Evolutionary conservation across 2,329 filamentous ascomycete genomes (phyloP), one percentile per base, ranked within the genome.

Genomic region (Colletotrichum sp.): DNA sequence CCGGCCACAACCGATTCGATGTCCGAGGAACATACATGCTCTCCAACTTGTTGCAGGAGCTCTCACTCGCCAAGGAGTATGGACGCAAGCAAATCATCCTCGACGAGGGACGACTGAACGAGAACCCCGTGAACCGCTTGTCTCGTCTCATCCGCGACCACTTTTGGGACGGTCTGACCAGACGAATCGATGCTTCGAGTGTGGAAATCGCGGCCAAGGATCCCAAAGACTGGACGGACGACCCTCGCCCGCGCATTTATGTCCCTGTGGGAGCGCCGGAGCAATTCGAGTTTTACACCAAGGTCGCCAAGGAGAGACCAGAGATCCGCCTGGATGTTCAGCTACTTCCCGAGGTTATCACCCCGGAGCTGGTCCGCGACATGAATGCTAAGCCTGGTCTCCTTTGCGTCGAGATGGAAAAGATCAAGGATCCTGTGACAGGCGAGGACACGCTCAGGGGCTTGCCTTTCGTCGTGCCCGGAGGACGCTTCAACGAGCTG

Each of bases 11-110:
- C 82, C 93, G 93, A 78, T 96, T 96, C 84, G 96, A 99, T 83
- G 92, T 99, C 77, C 94, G 96, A 79, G 97, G 97, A 81, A 99
- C 95, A 36, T 99, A 99, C 85, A 98, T 98, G 94, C 91, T 99
- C 75, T 98, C 96, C 78, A 99, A 99, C 84, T 92, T 99, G 62
- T 90, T 99, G 55, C 97, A 99, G 86, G 97, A 99, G 86, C 91
- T 99, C 79, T 97, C 95, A 2, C 90, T 99, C 79, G 97, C 97
- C 78, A 94, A 98, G 88, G 95, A 98, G 83, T 96, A 95, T 82
- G 96, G 95, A 75, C 93, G 95, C 77, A 95, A 96, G 85, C 93
- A 95, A 82, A 96, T 99, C 80, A 92, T 98, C 70, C 91, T 99
- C 60, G 96, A 99, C 81, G 96, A 98, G 83, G 94, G 93, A 12